These are phyloP conservation scores for Suillus plorans DNA, from an alignment of 768 basidiomycete species.

Conservation along the genomic window DNA sequence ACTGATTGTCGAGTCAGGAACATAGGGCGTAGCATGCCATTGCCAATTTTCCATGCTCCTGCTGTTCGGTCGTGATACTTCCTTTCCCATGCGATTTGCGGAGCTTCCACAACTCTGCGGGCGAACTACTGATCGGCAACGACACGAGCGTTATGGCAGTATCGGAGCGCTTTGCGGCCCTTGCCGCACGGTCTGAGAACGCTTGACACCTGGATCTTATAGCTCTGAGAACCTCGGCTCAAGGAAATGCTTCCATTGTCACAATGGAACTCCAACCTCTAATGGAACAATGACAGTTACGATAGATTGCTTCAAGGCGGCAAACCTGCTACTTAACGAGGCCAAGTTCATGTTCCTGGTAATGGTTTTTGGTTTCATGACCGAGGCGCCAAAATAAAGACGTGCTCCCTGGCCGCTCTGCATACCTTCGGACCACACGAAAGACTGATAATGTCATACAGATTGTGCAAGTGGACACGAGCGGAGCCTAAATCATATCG, in stretches of 20 bases:
- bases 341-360: neutral
- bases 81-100: constrained; percentile 5
- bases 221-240: constrained; percentile 1
- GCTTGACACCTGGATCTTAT: neutral
- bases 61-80: neutral
- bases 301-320: neutral
- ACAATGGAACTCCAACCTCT: constrained; percentile 1
- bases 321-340: neutral
- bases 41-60: neutral
- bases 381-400: neutral
- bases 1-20: neutral
- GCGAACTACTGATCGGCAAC: neutral
- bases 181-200: neutral
- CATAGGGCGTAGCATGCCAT: neutral
- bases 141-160: neutral
- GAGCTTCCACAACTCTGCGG: constrained; percentile 3
- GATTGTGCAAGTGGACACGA: neutral
- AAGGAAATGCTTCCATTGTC: neutral
- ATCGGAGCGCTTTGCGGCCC: neutral
- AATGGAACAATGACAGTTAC: neutral
- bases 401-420: neutral
- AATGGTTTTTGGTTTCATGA: neutral
- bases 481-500: neutral
- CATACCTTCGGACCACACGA: neutral
- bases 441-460: neutral